Base-by-base conservation (phyloP, 2,329 filamentous ascomycete species). In the Arthrobotrys entomopaga region DNA sequence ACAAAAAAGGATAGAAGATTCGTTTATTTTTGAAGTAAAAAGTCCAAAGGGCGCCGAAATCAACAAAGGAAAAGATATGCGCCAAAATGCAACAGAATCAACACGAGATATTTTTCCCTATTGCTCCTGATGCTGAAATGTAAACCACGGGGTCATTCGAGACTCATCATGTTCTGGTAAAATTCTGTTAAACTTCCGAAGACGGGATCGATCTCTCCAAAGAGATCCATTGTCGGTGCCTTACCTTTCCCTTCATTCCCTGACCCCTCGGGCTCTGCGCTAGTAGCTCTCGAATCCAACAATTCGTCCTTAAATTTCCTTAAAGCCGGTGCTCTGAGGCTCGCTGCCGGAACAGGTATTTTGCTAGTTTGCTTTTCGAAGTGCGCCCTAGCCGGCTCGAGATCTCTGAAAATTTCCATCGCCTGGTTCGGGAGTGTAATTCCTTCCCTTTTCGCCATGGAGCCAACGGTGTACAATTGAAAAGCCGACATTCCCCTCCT, bases 171-270 rank as follows among this genome's bases (percentile, higher is more conserved):
- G 19, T 58, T 65, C 50, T 73, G 56, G 43, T 73, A 73, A 40
- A 66, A 65, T 22, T 73, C 61, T 38, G 69, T 54, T 54, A 73
- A 63, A 38, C 61, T 56, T 42, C 69, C 69, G 26, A 73, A 29
- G 43, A 63, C 38, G 40, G 69, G 69, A 46, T 73, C 69, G 19
- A 61, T 73, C 48, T 65, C 53, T 19, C 54, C n/a, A 52, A 73
- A 58, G 20, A 66, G n/a, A 56, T 48, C 48, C 53, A 56, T 61
- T 29, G 52, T 19, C 42, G 56, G 53, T 20, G 50, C 16, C 42
- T 58, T 58, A 34, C 52, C 53, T 58, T 57, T 58, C 19, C 52
- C 52, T 10, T 50, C 40, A 2, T 13, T 26, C 29, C 19, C 34
- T 4, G 43, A 26, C 24, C 19, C 50, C 50, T 50, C 16, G 40